Percentiles rank a stretch among this genome's conserved stretches.
phyloP scores from a whole-genome alignment of 2,329 filamentous ascomycete species.

The Fusarium fracticaudum region DNA sequence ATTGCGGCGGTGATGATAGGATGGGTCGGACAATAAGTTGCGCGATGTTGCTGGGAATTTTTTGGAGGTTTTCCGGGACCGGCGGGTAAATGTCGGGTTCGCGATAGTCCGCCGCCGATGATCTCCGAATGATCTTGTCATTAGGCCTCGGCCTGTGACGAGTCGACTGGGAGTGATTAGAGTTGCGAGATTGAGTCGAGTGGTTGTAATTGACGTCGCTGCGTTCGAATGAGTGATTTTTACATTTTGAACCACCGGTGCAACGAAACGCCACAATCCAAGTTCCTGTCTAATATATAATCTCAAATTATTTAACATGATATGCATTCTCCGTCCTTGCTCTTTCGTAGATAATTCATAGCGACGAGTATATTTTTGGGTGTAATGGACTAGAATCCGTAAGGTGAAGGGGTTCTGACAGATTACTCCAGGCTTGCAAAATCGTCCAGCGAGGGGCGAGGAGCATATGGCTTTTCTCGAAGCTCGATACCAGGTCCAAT shows the following conservation, averaged over 20 bases:
- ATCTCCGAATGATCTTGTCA: constrained; percentile 21
- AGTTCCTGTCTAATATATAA: constrained; percentile 40
- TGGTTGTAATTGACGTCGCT: not conserved
- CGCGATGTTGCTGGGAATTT: constrained; percentile 35
- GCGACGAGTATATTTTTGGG: not conserved
- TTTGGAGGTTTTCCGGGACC: constrained; percentile 41
- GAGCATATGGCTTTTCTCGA: constrained; percentile 68
- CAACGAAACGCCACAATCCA: constrained; percentile 22
- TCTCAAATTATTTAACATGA: constrained; percentile 38
- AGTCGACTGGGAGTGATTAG: not conserved
- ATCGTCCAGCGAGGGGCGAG: constrained; percentile 68
- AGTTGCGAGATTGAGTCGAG: not conserved
- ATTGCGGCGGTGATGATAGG: constrained; percentile 47
- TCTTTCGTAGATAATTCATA: constrained; percentile 9
- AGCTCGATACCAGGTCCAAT: constrained; percentile 87
- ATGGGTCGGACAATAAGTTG: constrained; percentile 23
- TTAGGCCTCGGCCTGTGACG: constrained; percentile 14
- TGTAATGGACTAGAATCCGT: not conserved
- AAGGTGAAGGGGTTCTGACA: not conserved
- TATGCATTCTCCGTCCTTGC: constrained; percentile 24
- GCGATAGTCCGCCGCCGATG: constrained; percentile 24
- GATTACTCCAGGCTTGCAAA: constrained; percentile 73
- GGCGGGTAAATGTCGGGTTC: constrained; percentile 51
- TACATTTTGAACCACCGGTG: constrained; percentile 33
- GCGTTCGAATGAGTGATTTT: constrained; percentile 26